Conservation (phyloP, 176 grass and related monocot species). For the Saccharum spontaneum region DNA sequence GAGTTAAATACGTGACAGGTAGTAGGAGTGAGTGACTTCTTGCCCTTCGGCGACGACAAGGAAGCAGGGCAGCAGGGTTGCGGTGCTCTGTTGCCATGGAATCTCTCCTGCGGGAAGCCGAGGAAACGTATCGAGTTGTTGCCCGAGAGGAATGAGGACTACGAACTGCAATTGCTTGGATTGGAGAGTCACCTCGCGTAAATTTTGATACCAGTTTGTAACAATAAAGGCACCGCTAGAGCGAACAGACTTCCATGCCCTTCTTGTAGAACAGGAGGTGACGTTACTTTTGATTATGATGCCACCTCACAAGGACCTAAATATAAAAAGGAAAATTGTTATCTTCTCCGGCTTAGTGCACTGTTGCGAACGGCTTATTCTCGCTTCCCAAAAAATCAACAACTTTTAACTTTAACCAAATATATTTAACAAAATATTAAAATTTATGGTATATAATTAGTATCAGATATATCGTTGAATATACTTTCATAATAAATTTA, state of each 20-base stretch:
- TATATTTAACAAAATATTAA: too few species aligned
- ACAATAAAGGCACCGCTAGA: not conserved
- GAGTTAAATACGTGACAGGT: not conserved
- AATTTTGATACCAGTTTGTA: not conserved
- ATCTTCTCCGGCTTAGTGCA: too few species aligned
- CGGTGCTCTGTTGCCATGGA: not conserved
- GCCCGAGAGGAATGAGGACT: not conserved
- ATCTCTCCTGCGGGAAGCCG: not conserved
- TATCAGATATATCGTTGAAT: too few species aligned
- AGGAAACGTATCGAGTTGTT: not conserved
- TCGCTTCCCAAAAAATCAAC: too few species aligned
- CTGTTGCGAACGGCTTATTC: too few species aligned
- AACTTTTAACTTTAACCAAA: too few species aligned
- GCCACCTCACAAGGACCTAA: too few species aligned
- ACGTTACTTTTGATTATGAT: too few species aligned
- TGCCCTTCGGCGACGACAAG: not conserved
- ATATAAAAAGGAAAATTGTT: too few species aligned
- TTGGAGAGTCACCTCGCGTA: not conserved
- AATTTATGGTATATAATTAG: too few species aligned
- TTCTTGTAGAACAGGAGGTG: too few species aligned
- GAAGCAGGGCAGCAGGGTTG: not conserved
- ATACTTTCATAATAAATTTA: too few species aligned
- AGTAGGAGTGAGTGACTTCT: not conserved
- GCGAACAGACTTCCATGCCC: not conserved
- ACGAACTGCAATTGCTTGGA: not conserved